A percentile compares a stretch with the other conserved stretches of the same genome.
Evolutionary conservation across 164 flowering plant species (phyloP).

Genomic region (Magnolia officinalis): DNA sequence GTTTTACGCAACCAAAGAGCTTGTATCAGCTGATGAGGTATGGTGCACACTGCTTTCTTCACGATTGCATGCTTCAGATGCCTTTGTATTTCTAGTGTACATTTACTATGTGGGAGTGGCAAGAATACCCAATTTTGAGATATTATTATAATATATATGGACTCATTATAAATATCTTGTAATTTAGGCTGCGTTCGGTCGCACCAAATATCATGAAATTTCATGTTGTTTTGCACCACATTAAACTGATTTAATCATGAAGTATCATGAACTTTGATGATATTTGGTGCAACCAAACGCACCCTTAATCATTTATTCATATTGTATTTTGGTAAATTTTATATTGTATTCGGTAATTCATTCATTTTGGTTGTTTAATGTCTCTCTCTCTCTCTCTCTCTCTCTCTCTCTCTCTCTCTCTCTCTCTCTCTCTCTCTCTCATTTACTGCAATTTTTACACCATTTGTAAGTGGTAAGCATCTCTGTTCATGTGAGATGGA

Average conservation of each 20-base stretch:
- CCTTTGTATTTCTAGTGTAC: conserved; percentile 19
- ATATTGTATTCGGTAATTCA: too few species aligned
- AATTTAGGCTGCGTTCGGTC: neutral
- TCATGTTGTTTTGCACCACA: neutral
- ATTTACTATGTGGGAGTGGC: conserved; percentile 18
- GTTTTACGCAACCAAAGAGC: neutral
- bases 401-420: too few species aligned
- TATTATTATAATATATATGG: neutral
- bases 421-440: too few species aligned
- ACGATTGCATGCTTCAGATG: conserved; percentile 9
- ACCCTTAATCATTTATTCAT: neutral
- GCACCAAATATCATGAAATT: neutral
- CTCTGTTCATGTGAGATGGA: too few species aligned
- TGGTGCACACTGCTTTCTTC: neutral
- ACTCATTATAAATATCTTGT: neutral
- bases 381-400: too few species aligned
- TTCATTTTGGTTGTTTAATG: too few species aligned
- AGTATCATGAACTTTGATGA: neutral
- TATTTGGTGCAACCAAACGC: neutral
- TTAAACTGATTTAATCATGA: too few species aligned
- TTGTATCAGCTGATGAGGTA: neutral
- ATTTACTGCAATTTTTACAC: too few species aligned
- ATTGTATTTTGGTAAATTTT: neutral
- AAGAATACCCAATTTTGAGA: conserved; percentile 28
- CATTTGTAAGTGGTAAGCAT: too few species aligned